Conservation (phyloP, 2,329 filamentous ascomycete genomes). For the Helotiales sp. region DNA sequence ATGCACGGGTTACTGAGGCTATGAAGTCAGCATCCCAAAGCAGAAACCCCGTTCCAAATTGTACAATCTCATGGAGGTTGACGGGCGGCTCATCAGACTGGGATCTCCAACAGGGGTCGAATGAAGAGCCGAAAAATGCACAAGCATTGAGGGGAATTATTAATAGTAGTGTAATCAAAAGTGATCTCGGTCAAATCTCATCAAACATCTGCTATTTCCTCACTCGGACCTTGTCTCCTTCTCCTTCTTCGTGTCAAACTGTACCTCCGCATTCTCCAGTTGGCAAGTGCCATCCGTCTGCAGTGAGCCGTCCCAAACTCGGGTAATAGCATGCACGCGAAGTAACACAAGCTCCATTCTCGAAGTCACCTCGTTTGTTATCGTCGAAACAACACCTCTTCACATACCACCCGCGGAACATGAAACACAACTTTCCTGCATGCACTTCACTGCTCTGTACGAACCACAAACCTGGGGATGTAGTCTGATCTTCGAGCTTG, state of each 20-base stretch:
- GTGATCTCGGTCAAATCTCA: background rate
- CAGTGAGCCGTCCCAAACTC: background rate
- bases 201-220: background rate
- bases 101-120: background rate
- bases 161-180: slow-evolving; percentile 3
- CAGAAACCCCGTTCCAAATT: background rate
- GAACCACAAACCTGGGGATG: slow-evolving; percentile 1
- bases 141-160: slow-evolving; percentile 3
- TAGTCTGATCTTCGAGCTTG: background rate
- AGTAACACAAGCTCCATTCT: background rate
- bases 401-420: background rate
- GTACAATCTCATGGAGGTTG: background rate
- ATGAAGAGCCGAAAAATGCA: background rate
- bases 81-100: background rate
- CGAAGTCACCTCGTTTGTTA: background rate
- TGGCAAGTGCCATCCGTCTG: background rate
- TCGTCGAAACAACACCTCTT: background rate
- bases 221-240: background rate
- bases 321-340: background rate
- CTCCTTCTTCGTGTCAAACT: background rate
- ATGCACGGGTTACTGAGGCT: background rate
- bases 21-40: background rate
- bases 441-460: background rate
- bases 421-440: slow-evolving; percentile 9
- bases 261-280: background rate